Evolutionary conservation across 257 asterid genomes (phyloP), one percentile per base, ranked within the genome.

Genomic region (Nicotiana paniculata): DNA sequence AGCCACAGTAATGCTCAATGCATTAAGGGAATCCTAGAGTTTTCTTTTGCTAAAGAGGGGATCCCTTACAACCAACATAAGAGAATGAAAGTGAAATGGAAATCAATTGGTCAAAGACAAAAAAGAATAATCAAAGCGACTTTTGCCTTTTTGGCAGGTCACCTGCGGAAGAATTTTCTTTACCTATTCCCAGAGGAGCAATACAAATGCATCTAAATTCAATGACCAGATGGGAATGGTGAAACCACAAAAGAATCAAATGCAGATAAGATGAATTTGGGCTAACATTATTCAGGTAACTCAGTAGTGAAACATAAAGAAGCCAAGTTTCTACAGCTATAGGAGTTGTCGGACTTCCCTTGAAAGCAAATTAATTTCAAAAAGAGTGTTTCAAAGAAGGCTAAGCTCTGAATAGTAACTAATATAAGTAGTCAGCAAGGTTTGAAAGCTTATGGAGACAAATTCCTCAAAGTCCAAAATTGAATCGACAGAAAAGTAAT

Each of bases 181-280:
- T 51, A 16, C 43, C 43, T 15, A 75, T 51, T 26, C 28, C 63
- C 64, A 8, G 5, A 74, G 39, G 43, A 74, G 79, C 26, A 74
- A 74, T 28, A 28, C 26, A 75, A 75, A 75, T 75, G 63, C 80
- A 51, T 48, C 57, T 53, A 75, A 9, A 61, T 61, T 51, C 43
- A 51, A 39, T 26, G 63, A 75, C 61, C 63, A 75, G 46, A 2
- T 59, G 16, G 26, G 46, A 51, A 75, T 51, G 80, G 80, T 28
- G 80, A 75, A 75, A 75, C 80, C 43, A 51, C 28, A 51, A 51
- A 48, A 74, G 79, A 15, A 75, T 51, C 80, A 75, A 15, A 51
- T 75, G 80, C 21, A 37, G 28, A 51, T 51, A 75, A 75, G 43
- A 8, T 75, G 80, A 75, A 21, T 28, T 51, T 51, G 80, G 46